phyloP scores from a whole-genome alignment of 495 filamentous ascomycete genomes.

The Penicillium crystallinum region DNA sequence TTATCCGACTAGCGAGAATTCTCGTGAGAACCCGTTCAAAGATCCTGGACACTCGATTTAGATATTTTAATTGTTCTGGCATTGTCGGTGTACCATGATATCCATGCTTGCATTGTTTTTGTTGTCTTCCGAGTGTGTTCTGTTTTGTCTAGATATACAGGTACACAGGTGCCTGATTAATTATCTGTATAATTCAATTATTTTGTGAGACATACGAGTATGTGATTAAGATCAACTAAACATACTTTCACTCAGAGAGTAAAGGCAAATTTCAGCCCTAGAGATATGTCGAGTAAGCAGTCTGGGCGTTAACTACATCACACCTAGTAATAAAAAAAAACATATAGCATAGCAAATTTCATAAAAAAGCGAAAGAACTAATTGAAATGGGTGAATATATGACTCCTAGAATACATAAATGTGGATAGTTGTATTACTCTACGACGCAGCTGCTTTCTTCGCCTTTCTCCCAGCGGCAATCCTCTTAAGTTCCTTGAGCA shows the following conservation, averaged over 20 bases:
- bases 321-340: too few relatives aligned
- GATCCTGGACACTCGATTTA: background rate
- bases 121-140: background rate
- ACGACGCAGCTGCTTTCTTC: conserved; percentile 5
- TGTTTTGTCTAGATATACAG: background rate
- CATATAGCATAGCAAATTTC: background rate
- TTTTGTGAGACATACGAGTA: too few relatives aligned
- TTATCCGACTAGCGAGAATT: conserved; percentile 18
- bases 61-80: background rate
- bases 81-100: conserved; percentile 1
- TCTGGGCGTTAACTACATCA: too few relatives aligned
- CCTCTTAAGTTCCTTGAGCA: conserved; percentile 71
- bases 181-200: background rate
- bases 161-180: background rate
- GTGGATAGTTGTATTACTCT: background rate
- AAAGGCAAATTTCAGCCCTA: too few relatives aligned
- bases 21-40: conserved; percentile 1
- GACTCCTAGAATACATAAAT: conserved; percentile 6
- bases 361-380: background rate
- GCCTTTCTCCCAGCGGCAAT: conserved; percentile 37
- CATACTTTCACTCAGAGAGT: too few relatives aligned
- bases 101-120: background rate
- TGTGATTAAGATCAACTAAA: too few relatives aligned
- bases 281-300: too few relatives aligned
- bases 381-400: conserved; percentile 2